Evolutionary conservation across 257 asterid species (phyloP).

Genomic region (Capsicum pubescens): DNA sequence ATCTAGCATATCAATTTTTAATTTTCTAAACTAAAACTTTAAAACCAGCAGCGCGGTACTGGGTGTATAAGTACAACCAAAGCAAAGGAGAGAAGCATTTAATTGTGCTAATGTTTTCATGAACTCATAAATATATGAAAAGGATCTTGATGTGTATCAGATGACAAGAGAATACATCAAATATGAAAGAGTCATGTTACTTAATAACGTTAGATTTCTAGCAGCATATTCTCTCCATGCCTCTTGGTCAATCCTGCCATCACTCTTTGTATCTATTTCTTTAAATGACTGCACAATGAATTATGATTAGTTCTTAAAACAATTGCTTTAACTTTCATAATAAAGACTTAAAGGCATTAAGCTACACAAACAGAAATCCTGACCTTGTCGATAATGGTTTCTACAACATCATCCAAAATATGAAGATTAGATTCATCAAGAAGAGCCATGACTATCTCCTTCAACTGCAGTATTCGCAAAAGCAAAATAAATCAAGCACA

Average conservation of each 20-base stretch:
- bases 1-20: background rate
- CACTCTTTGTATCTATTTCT: slow-evolving; percentile 40
- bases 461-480: slow-evolving; percentile 28
- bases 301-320: background rate
- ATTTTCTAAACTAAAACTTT: background rate
- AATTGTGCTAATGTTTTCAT: background rate
- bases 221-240: slow-evolving; percentile 42
- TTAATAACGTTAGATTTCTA: slow-evolving; percentile 36
- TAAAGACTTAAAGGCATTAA: background rate
- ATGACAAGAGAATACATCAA: slow-evolving; percentile 26
- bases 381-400: slow-evolving; percentile 43
- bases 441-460: slow-evolving; percentile 43
- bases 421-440: slow-evolving; percentile 35
- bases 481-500: background rate
- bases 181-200: slow-evolving; percentile 47
- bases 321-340: background rate
- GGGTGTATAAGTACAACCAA: background rate
- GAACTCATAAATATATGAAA: background rate
- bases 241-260: slow-evolving; percentile 41
- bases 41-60: background rate
- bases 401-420: slow-evolving; percentile 38
- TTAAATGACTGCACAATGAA: slow-evolving; percentile 33
- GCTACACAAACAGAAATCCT: background rate
- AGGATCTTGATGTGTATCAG: background rate
- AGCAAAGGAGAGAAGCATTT: background rate